Evolutionary conservation across 805 yeast genomes (phyloP).

Genomic region (Yamadazyma kitorensis): DNA sequence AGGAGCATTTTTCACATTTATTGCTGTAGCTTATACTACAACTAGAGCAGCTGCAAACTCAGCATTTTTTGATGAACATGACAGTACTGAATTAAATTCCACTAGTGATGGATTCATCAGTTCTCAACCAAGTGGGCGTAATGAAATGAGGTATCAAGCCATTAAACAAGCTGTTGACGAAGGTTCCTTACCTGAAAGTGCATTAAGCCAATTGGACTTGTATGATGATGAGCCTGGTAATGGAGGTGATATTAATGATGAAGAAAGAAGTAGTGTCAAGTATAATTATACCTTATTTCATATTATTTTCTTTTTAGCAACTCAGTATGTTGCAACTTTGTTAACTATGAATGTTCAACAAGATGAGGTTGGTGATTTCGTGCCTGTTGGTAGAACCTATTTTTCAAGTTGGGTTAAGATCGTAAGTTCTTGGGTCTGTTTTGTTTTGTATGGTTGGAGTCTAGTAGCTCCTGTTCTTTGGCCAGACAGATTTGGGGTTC

Average conservation of each 20-base stretch:
- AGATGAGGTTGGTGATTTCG: conserved; percentile 81
- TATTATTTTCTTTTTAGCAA: conserved; percentile 86
- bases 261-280: conserved; percentile 60
- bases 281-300: conserved; percentile 90
- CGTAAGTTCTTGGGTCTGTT: conserved; percentile 89
- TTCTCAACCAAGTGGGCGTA: conserved; percentile 52
- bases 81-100: conserved; percentile 26
- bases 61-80: conserved; percentile 35
- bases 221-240: conserved; percentile 45
- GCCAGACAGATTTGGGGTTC: conserved; percentile 78
- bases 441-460: conserved; percentile 83
- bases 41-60: conserved; percentile 86
- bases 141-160: conserved; percentile 82
- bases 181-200: conserved; percentile 92
- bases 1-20: conserved; percentile 90
- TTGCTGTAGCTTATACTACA: conserved; percentile 95
- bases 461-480: conserved; percentile 83
- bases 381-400: conserved; percentile 96
- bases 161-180: conserved; percentile 92
- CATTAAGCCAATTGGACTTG: conserved; percentile 70
- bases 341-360: conserved; percentile 87
- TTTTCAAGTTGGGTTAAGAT: conserved; percentile 95
- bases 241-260: conserved; percentile 43
- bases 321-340: conserved; percentile 94
- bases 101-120: conserved; percentile 41